These are phyloP conservation scores for Exsudoporus frostii DNA, from an alignment of 768 basidiomycete species.

Conservation along the genomic window DNA sequence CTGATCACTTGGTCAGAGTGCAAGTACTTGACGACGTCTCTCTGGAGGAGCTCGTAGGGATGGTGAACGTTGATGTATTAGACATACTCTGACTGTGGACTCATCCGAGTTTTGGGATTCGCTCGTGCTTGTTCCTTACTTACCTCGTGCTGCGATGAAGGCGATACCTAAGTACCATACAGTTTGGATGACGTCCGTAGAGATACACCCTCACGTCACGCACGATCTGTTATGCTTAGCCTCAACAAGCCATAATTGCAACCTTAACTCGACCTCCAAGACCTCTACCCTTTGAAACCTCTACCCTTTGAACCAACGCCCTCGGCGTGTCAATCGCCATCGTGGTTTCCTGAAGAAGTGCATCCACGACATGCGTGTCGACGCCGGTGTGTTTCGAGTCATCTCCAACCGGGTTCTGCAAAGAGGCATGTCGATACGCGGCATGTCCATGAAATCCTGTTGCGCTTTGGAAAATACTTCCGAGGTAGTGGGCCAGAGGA, in stretches of 20 bases:
- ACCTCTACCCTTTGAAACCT: slow-evolving; percentile 25
- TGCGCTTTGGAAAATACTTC: slow-evolving; percentile 24
- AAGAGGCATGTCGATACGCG: slow-evolving; percentile 11
- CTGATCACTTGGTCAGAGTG: too few species aligned
- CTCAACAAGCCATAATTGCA: slow-evolving; percentile 13
- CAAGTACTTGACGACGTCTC: too few species aligned
- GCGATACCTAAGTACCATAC: too few species aligned
- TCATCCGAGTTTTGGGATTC: too few species aligned
- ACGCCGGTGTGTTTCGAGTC: background rate
- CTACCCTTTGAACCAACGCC: slow-evolving; percentile 20
- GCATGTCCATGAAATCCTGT: background rate
- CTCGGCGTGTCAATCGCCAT: slow-evolving; percentile 13
- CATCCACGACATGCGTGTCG: slow-evolving; percentile 11
- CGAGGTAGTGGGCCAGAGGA: background rate
- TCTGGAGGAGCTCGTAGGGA: too few species aligned
- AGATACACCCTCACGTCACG: slow-evolving; percentile 15
- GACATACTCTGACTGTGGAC: too few species aligned
- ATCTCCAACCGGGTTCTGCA: slow-evolving; percentile 8
- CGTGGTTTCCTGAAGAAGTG: slow-evolving; percentile 16
- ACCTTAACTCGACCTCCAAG: slow-evolving; percentile 17
- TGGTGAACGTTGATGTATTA: too few species aligned
- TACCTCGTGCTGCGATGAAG: too few species aligned
- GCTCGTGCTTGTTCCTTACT: too few species aligned
- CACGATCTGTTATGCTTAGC: slow-evolving; percentile 12
- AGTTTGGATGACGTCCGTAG: too few species aligned